Base-by-base conservation (phyloP, 2,329 filamentous ascomycete genomes). In the Paecilomyces variotii region DNA sequence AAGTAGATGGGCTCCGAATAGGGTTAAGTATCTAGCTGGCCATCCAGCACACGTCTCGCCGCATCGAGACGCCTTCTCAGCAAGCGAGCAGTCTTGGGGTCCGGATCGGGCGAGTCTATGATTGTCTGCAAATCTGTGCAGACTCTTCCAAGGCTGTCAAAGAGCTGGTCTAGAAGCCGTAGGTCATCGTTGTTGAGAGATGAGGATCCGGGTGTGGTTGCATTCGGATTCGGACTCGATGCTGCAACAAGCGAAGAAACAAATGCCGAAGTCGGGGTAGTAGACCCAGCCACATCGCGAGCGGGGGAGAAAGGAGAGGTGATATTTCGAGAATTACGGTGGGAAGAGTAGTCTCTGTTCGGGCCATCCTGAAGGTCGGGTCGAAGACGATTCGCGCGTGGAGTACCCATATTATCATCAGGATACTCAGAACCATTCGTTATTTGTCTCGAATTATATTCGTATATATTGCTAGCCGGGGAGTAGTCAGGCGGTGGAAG, bases 51-150 rank as follows among this genome's bases (percentile, higher is more conserved):
- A 56, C 84, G 81, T 60, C 86, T 84, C 4, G 91, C 91, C 56
- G 85, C 84, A 64, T 95, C 90, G 55, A 96, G 80, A 64, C 88
- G 81, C 62, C 88, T 79, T 60, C 90, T 80, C 72, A 89, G 85
- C 60, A 87, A 79, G 57, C 64, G 89, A 83, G 61, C 83, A 74
- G 65, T 80, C 80, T 59, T 81, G 74, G 63, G 76, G 75, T 63
- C 83, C 77, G 56, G 79, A 73, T 73, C 88, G 79, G 59, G 82
- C 78, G 61, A 87, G 65, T 30, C 68, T 3, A 73, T 75, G 34
- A 71, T 74, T 27, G 68, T 66, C 66, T 83, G 82, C 60, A 85
- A 68, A 58, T 78, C 75, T 39, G 73, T 71, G 57, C 81, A 82
- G 4, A 84, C 80, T 56, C 74, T 72, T 1, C 77, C 76, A 19